Conservation (phyloP, 2,329 filamentous ascomycete genomes). For the Parafenestella ontariensis region DNA sequence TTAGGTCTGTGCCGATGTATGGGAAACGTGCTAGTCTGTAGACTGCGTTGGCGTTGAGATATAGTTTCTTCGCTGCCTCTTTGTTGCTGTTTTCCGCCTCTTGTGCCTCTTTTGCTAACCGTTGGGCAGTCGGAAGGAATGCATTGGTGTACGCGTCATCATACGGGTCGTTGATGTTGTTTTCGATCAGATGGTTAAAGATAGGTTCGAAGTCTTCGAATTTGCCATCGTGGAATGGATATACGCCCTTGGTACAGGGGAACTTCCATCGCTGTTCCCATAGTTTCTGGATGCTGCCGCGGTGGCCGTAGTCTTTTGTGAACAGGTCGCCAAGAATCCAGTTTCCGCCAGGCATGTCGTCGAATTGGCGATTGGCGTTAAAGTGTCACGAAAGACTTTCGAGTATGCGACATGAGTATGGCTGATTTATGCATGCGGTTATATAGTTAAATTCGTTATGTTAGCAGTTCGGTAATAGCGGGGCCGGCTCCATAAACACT, state of each 20-base stretch:
- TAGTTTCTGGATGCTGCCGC: conserved; percentile 40
- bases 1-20: conserved; percentile 54
- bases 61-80: conserved; percentile 64
- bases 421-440: background rate
- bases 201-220: conserved; percentile 74
- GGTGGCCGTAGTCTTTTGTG: conserved; percentile 46
- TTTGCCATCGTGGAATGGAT: conserved; percentile 75
- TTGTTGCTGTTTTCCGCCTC: conserved; percentile 43
- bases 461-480: conserved; percentile 27
- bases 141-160: conserved; percentile 67
- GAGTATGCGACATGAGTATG: background rate
- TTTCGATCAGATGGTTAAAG: conserved; percentile 44
- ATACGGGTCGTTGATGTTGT: conserved; percentile 70
- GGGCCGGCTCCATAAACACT: conserved; percentile 24
- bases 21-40: conserved; percentile 77
- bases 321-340: conserved; percentile 49
- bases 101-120: conserved; percentile 60
- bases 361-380: background rate
- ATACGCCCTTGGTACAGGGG: conserved; percentile 58
- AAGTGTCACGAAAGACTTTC: background rate
- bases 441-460: conserved; percentile 3
- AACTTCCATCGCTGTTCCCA: conserved; percentile 47
- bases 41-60: conserved; percentile 74
- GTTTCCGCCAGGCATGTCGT: conserved; percentile 33
- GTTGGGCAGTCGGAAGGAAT: conserved; percentile 66